Evolutionary conservation across 2,329 filamentous ascomycete genomes (phyloP).

Genomic region (Claviceps lovelessii): DNA sequence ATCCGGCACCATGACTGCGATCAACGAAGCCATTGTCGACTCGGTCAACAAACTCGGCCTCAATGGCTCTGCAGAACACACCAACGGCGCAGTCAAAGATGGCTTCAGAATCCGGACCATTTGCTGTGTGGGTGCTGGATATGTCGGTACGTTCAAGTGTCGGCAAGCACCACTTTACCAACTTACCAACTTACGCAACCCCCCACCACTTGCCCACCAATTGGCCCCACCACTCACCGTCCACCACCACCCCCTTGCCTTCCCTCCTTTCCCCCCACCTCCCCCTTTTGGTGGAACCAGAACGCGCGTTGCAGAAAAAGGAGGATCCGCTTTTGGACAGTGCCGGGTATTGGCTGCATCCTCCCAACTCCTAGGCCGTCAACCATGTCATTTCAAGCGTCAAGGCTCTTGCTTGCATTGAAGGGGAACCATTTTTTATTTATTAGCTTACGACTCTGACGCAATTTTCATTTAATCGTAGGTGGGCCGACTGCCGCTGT

Average conservation of each 20-base stretch:
- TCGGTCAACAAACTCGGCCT: conserved; percentile 18
- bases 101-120: conserved; percentile 39
- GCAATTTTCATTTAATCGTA: conserved; percentile 13
- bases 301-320: background rate
- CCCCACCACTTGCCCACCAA: background rate
- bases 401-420: background rate
- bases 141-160: conserved; percentile 46
- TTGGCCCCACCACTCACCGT: background rate
- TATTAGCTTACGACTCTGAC: background rate
- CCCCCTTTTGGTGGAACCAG: background rate
- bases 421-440: background rate
- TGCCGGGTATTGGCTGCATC: background rate
- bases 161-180: no score
- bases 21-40: conserved; percentile 13
- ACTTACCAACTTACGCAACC: no score
- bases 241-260: background rate
- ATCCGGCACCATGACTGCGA: conserved; percentile 10
- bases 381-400: background rate
- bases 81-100: conserved; percentile 16
- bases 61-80: conserved; percentile 17
- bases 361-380: background rate
- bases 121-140: conserved; percentile 62
- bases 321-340: background rate
- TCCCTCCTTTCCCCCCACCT: background rate
- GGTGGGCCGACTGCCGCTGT: conserved; percentile 64